Evolutionary conservation across 495 filamentous ascomycete species (phyloP).

Genomic region (Hypoxylon crocopeplum): DNA sequence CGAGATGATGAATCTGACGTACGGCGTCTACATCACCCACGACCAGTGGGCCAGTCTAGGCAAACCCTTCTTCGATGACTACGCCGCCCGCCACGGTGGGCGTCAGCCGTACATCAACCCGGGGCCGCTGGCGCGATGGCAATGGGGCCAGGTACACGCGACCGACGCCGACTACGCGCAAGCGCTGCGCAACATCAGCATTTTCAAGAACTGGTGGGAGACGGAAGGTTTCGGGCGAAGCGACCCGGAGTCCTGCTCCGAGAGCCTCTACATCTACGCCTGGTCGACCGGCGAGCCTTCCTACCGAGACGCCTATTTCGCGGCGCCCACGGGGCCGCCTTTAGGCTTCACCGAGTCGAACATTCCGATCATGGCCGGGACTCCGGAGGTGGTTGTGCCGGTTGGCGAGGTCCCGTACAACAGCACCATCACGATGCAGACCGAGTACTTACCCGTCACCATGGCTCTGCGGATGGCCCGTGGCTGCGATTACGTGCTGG

Average conservation of each 20-base stretch:
- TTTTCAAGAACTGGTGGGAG: background rate
- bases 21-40: constrained; percentile 1
- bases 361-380: background rate
- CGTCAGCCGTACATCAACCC: background rate
- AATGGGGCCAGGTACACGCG: background rate
- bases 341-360: background rate
- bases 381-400: background rate
- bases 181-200: background rate
- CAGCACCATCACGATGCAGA: background rate
- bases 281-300: background rate
- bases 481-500: background rate
- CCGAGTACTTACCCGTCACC: background rate
- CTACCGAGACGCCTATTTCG: background rate
- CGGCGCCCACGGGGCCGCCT: background rate
- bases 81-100: background rate
- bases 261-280: background rate
- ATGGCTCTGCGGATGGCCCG: background rate
- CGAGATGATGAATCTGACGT: background rate
- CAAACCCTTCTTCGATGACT: background rate
- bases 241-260: background rate
- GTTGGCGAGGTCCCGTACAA: background rate
- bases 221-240: background rate
- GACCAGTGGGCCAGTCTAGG: background rate
- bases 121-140: background rate
- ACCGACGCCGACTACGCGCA: background rate